A percentile compares a stretch with the other conserved stretches of the same genome.
phyloP scores from a whole-genome alignment of 306 rosid genomes.

The Medicago arabica region DNA sequence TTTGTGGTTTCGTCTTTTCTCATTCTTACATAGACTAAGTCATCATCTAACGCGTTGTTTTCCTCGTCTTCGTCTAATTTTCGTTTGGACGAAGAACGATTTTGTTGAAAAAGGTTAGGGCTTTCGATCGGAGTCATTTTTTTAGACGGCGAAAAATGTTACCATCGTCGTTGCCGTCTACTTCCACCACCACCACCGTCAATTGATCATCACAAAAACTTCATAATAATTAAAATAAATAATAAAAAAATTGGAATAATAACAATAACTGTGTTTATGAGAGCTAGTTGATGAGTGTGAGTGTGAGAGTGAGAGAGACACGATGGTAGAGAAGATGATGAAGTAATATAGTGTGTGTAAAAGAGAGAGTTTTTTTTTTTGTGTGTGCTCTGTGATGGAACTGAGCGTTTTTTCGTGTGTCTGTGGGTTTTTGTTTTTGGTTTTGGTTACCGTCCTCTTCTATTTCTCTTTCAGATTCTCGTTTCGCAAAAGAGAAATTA shows the following conservation, averaged over 20 bases:
- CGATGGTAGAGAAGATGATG: background rate
- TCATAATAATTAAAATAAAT: background rate
- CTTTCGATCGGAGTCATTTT: conserved; percentile 69
- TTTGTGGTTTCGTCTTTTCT: conserved; percentile 60
- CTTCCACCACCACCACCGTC: background rate
- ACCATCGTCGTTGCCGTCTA: background rate
- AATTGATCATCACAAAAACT: background rate
- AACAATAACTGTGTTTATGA: background rate
- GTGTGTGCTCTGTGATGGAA: background rate
- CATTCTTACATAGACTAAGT: conserved; percentile 72
- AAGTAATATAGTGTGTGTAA: background rate
- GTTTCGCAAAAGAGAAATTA: no score
- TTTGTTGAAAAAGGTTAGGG: conserved; percentile 53
- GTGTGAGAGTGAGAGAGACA: background rate
- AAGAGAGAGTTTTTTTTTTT: background rate
- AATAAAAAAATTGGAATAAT: background rate
- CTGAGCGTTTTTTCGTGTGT: background rate
- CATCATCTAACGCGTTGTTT: conserved; percentile 32
- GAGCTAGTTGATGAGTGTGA: background rate
- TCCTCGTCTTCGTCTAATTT: conserved; percentile 64
- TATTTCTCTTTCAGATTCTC: background rate
- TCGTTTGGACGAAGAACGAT: conserved; percentile 63
- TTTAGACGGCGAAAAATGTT: conserved; percentile 45
- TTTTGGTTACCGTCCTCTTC: background rate
- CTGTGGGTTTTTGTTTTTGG: background rate